A percentile compares a stretch with the other conserved stretches of the same genome.
Evolutionary conservation across 2,329 filamentous ascomycete genomes (phyloP).

Genomic region (Pestalotiopsis sp.): DNA sequence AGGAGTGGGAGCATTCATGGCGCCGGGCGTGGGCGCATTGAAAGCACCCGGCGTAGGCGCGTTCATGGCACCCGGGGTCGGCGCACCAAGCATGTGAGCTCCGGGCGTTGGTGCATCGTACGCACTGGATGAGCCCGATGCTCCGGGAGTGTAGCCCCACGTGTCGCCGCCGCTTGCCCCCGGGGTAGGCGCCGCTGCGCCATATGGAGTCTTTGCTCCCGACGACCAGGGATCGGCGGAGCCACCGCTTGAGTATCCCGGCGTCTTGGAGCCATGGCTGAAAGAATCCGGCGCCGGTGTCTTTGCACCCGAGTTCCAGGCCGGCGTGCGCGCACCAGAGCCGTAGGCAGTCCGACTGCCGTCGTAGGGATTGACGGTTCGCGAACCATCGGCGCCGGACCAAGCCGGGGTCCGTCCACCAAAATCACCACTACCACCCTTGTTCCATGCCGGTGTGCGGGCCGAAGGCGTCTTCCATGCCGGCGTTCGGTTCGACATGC

Average conservation of each 20-base stretch:
- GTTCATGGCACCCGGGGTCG: conserved; percentile 64
- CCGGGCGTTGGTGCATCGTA: conserved; percentile 74
- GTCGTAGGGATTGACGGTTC: conserved; percentile 70
- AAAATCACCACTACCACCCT: conserved; percentile 50
- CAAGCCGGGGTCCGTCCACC: conserved; percentile 70
- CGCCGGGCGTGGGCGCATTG: conserved; percentile 65
- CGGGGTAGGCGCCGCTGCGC: conserved; percentile 58
- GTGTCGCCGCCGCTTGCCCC: conserved; percentile 58
- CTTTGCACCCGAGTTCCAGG: conserved; percentile 76
- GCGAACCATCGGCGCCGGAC: conserved; percentile 66
- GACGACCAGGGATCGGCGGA: conserved; percentile 60
- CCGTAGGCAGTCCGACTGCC: conserved; percentile 78
- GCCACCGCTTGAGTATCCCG: conserved; percentile 53
- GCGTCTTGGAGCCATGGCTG: conserved; percentile 67
- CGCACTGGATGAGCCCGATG: conserved; percentile 43
- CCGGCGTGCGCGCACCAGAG: conserved; percentile 68
- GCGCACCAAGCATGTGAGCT: conserved; percentile 59
- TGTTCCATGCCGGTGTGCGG: conserved; percentile 64
- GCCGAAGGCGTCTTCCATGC: conserved; percentile 71
- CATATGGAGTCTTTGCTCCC: conserved; percentile 78
- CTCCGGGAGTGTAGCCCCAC: conserved; percentile 60
- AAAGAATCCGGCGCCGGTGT: conserved; percentile 68
- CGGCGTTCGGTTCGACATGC: conserved; percentile 59
- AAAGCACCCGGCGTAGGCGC: conserved; percentile 70
- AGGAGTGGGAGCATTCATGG: conserved; percentile 60